Conservation (phyloP, 2,329 filamentous ascomycete species). For the Beauveria sp. region DNA sequence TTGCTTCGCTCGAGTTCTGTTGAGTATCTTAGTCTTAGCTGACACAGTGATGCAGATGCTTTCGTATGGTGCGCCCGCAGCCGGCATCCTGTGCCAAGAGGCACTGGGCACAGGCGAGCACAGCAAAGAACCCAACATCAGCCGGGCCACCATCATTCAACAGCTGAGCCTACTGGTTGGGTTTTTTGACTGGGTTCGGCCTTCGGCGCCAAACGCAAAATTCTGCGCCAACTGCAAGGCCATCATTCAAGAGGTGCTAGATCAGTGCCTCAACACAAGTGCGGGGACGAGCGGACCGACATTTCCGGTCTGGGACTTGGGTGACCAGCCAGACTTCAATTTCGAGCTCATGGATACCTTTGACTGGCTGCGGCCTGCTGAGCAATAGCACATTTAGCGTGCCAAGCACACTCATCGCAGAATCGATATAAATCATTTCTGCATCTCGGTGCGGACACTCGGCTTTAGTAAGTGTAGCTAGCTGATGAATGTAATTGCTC, state of each 20-base stretch:
- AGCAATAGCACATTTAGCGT: background rate
- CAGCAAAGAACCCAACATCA: conserved; percentile 28
- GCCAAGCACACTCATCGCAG: conserved; percentile 11
- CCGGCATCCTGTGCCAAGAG: conserved; percentile 43
- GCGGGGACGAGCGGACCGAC: conserved; percentile 17
- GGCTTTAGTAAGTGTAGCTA: background rate
- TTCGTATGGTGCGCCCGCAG: conserved; percentile 41
- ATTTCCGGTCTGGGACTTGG: conserved; percentile 27
- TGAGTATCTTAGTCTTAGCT: background rate
- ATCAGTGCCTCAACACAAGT: conserved; percentile 38
- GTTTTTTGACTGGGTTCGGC: conserved; percentile 43
- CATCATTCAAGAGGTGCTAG: conserved; percentile 43
- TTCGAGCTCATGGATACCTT: conserved; percentile 36
- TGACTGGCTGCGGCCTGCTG: conserved; percentile 26
- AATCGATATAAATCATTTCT: background rate
- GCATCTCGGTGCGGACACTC: background rate
- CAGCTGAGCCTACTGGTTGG: conserved; percentile 43
- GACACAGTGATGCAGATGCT: conserved; percentile 30
- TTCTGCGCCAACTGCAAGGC: conserved; percentile 38
- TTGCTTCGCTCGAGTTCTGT: background rate
- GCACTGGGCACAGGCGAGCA: conserved; percentile 35
- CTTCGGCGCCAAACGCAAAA: conserved; percentile 40
- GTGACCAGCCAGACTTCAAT: conserved; percentile 26
- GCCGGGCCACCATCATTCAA: conserved; percentile 41
- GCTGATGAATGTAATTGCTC: background rate